phyloP scores from a whole-genome alignment of 2,329 filamentous ascomycete genomes.

The Decorospora gaudefroyi region DNA sequence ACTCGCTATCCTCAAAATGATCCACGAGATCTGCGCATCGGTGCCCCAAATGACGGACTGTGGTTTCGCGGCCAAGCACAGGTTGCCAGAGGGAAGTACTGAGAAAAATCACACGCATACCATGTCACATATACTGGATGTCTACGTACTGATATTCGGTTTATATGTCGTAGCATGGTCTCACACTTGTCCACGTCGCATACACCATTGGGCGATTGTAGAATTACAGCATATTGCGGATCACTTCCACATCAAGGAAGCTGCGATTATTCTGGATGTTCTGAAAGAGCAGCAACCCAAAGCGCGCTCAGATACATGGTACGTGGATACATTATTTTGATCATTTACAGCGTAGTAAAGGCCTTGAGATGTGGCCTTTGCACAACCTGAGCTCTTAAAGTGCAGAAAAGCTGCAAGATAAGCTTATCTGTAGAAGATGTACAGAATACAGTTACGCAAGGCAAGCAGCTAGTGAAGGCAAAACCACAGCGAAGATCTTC shows the following conservation, averaged over 20 bases:
- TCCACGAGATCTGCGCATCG: constrained; percentile 40
- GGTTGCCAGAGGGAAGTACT: constrained; percentile 11
- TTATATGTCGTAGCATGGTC: constrained; percentile 25
- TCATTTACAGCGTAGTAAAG: not conserved
- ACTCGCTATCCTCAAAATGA: constrained; percentile 26
- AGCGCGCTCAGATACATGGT: constrained; percentile 5
- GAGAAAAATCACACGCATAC: constrained; percentile 17
- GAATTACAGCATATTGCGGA: constrained; percentile 20
- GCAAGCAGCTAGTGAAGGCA: too few relatives aligned
- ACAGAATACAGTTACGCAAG: too few relatives aligned
- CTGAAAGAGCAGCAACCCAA: constrained; percentile 5
- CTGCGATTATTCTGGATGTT: constrained; percentile 13
- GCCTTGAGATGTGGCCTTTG: too few relatives aligned
- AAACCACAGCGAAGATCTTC: too few relatives aligned
- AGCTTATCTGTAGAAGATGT: too few relatives aligned
- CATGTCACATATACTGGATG: constrained; percentile 21
- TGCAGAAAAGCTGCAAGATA: too few relatives aligned
- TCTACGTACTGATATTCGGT: constrained; percentile 23
- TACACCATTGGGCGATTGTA: constrained; percentile 11
- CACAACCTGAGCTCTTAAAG: too few relatives aligned
- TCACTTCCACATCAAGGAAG: constrained; percentile 26
- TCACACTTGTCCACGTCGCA: constrained; percentile 2
- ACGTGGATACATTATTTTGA: constrained; percentile 4
- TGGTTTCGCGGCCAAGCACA: constrained; percentile 21
- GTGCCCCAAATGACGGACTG: constrained; percentile 42